Conservation (phyloP, 1,284 basidiomycete genomes). For the Fomes fomentarius region DNA sequence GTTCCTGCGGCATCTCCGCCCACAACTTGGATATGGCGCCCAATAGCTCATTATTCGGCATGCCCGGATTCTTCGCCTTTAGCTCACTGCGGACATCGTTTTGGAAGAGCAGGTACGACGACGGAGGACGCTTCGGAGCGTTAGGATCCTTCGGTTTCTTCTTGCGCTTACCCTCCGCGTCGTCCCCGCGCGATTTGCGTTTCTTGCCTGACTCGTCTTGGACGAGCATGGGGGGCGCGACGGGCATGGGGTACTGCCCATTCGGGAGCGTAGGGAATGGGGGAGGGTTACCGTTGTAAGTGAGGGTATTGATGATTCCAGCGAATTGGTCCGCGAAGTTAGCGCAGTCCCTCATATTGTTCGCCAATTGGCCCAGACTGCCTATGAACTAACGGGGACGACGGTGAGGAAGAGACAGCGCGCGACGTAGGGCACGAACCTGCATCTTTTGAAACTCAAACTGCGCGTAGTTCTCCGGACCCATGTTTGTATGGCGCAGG, state of each 20-base stretch:
- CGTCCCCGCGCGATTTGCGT: constrained; percentile 50
- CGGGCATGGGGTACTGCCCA: constrained; percentile 28
- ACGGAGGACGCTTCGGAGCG: constrained; percentile 92
- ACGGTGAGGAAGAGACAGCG: constrained; percentile 9
- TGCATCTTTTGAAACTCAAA: constrained; percentile 51
- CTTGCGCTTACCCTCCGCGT: constrained; percentile 49
- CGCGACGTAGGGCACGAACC: constrained; percentile 36
- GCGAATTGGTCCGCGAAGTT: constrained; percentile 56
- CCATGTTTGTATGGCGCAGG: constrained; percentile 39
- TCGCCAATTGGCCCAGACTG: constrained; percentile 56
- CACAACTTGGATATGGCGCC: constrained; percentile 76
- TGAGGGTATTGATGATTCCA: constrained; percentile 29
- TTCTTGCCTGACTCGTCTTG: constrained; percentile 40
- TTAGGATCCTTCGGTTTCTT: constrained; percentile 86
- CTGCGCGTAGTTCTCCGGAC: constrained; percentile 39
- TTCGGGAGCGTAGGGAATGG: constrained; percentile 20
- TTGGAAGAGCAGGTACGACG: constrained; percentile 96
- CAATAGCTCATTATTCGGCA: constrained; percentile 77
- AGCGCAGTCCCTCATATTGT: constrained; percentile 62
- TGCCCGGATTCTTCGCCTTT: constrained; percentile 64
- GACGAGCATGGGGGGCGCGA: constrained; percentile 30
- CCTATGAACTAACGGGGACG: constrained; percentile 46
- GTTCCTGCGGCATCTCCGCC: constrained; percentile 65
- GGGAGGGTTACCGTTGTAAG: constrained; percentile 22
- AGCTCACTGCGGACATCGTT: constrained; percentile 84